Percentiles rank a stretch among this genome's conserved stretches.
Conservation (phyloP, 352 stramenopile genomes). For the Pythium scleroteichum region DNA sequence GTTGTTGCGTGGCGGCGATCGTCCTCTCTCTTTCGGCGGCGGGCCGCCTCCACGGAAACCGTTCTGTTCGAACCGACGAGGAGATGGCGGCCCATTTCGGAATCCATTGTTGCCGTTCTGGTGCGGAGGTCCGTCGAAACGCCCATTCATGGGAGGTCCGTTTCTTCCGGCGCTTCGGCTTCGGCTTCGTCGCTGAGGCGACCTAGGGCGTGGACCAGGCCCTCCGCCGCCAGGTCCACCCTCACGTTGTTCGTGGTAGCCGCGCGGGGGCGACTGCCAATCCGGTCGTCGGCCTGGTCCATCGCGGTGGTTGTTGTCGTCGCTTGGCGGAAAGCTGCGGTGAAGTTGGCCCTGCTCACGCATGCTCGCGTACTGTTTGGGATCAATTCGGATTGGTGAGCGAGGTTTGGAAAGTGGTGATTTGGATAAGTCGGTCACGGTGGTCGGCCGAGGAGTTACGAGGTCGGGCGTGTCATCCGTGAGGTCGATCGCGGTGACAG, state of each 20-base stretch:
- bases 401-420: conserved; percentile 1
- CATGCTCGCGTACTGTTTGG: conserved; percentile 14
- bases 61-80: background rate
- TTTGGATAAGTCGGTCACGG: conserved; percentile 7
- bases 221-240: conserved; percentile 1
- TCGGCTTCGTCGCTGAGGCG: background rate
- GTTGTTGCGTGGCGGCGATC: conserved; percentile 11
- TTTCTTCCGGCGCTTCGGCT: conserved; percentile 18
- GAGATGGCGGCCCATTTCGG: conserved; percentile 12
- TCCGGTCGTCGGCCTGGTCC: background rate
- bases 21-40: background rate
- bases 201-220: background rate
- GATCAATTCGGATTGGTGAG: conserved; percentile 10
- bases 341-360: conserved; percentile 7
- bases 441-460: background rate
- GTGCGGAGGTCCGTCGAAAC: background rate
- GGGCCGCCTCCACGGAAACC: background rate
- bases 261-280: conserved; percentile 10
- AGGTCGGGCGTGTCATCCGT: conserved; percentile 3
- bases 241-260: conserved; percentile 9
- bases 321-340: conserved; percentile 1
- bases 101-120: background rate
- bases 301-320: background rate
- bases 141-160: conserved; percentile 9
- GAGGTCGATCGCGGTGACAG: conserved; percentile 9